phyloP scores from a whole-genome alignment of 179 eudicot species.

The Drosera spatulata region DNA sequence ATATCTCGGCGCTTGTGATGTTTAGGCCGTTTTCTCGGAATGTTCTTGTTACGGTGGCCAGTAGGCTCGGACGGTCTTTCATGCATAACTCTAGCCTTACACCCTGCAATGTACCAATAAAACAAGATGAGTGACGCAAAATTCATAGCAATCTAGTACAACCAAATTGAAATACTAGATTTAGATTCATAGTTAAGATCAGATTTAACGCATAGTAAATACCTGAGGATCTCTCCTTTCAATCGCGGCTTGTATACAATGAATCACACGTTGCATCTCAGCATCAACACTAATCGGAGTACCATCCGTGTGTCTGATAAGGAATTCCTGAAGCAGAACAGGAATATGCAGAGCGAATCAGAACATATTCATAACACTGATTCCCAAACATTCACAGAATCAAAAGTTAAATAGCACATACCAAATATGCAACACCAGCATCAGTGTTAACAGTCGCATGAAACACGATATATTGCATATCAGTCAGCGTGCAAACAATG shows the following conservation, averaged over 20 bases:
- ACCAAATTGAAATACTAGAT: not conserved
- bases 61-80: slow-evolving; percentile 42
- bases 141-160: not conserved
- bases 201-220: not conserved
- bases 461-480: slow-evolving; percentile 77
- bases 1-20: slow-evolving; percentile 78
- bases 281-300: slow-evolving; percentile 84
- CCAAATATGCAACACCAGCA: slow-evolving; percentile 48
- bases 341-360: not conserved
- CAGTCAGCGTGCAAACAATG: slow-evolving; percentile 78
- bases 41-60: slow-evolving; percentile 78
- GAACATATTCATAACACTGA: not conserved
- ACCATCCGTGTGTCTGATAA: slow-evolving; percentile 72
- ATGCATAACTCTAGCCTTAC: slow-evolving; percentile 65
- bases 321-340: slow-evolving; percentile 59
- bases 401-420: slow-evolving; percentile 16
- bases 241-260: slow-evolving; percentile 67
- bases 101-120: slow-evolving; percentile 35
- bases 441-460: slow-evolving; percentile 73
- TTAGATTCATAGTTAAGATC: not conserved
- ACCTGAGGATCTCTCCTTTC: slow-evolving; percentile 76
- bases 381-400: not conserved
- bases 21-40: slow-evolving; percentile 82
- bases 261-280: slow-evolving; percentile 75
- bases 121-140: not conserved